A percentile compares a stretch with the other conserved stretches of the same genome.
Evolutionary conservation across 352 stramenopile species (phyloP).

Genomic region (Phytophthora foliorum): DNA sequence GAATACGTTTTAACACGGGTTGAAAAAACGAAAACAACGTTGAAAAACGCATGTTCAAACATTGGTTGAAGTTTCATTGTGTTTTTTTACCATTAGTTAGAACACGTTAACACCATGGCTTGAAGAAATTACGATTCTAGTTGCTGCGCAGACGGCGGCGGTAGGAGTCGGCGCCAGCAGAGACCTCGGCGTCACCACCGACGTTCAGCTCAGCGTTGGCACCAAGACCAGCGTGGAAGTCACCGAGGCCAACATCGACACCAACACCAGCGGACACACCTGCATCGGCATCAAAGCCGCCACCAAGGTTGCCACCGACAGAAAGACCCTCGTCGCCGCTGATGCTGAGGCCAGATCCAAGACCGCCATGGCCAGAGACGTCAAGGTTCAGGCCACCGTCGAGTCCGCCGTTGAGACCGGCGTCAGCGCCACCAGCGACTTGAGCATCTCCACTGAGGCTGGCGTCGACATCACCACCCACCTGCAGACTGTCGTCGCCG

Average conservation of each 20-base stretch:
- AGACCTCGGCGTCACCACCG: neutral
- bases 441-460: no score
- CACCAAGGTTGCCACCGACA: neutral
- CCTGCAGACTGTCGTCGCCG: neutral
- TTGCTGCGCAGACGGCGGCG: neutral
- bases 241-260: neutral
- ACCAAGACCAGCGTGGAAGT: constrained; percentile 3
- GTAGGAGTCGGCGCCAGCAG: neutral
- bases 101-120: neutral
- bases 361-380: neutral
- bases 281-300: neutral
- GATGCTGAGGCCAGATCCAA: neutral
- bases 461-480: neutral
- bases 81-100: no score
- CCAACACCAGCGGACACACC: constrained; percentile 8
- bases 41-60: no score
- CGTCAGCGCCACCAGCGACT: no score
- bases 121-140: neutral
- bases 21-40: no score
- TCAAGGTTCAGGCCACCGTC: neutral
- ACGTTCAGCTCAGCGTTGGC: constrained; percentile 8
- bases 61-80: no score
- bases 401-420: neutral
- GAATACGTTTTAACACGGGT: no score
- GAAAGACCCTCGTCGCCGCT: constrained; percentile 5